phyloP scores from a whole-genome alignment of 495 filamentous ascomycete genomes.

The Daldinia decipiens region DNA sequence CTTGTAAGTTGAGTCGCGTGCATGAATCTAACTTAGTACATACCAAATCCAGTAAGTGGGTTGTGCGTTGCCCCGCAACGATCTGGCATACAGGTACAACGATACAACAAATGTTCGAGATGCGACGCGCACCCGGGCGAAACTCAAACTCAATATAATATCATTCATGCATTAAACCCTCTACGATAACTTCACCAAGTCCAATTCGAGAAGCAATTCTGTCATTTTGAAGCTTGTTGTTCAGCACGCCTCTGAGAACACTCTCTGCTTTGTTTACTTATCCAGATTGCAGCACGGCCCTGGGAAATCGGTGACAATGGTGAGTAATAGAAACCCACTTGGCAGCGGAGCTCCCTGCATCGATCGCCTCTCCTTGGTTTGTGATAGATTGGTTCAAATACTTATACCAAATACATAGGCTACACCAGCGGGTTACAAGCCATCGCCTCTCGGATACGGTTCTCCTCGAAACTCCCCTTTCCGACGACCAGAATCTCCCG shows the following conservation, averaged over 20 bases:
- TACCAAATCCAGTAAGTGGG: conserved; percentile 31
- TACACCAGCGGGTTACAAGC: conserved; percentile 69
- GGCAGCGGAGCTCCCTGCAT: conserved; percentile 40
- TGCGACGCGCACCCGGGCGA: neutral
- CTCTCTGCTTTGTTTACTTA: conserved; percentile 30
- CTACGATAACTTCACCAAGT: neutral
- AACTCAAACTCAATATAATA: conserved; percentile 18
- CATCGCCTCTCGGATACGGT: conserved; percentile 75
- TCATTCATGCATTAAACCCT: conserved; percentile 1
- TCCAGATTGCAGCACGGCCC: conserved; percentile 24
- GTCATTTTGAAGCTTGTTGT: neutral
- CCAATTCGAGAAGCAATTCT: neutral
- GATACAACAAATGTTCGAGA: conserved; percentile 17
- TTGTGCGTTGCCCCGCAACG: conserved; percentile 37
- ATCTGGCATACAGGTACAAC: conserved; percentile 9
- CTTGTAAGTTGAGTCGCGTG: neutral
- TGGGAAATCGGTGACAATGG: conserved; percentile 39
- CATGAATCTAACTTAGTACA: conserved; percentile 9
- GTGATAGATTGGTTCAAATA: conserved; percentile 24
- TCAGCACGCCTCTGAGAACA: neutral
- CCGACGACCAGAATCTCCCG: conserved; percentile 68
- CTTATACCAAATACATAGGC: conserved; percentile 50
- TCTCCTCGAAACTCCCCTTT: conserved; percentile 80
- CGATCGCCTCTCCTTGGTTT: conserved; percentile 29
- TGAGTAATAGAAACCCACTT: conserved; percentile 44